phyloP scores from a whole-genome alignment of 306 rosid genomes.

The Sphenostylis stenocarpa region DNA sequence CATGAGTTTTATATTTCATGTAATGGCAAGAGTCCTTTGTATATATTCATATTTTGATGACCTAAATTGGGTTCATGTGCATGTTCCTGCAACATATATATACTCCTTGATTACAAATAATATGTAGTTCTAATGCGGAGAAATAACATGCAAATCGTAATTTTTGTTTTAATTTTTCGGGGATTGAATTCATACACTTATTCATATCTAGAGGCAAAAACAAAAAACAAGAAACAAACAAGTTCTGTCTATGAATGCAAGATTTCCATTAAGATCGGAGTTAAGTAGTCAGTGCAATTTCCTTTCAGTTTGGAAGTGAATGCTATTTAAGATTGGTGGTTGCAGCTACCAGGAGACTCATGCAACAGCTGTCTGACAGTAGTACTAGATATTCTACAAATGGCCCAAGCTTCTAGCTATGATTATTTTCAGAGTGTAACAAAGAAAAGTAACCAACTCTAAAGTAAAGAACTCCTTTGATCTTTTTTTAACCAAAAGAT shows the following conservation, averaged over 20 bases:
- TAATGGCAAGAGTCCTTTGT: neutral
- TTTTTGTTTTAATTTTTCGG: neutral
- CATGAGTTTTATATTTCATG: neutral
- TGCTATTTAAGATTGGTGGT: slow-evolving; percentile 17
- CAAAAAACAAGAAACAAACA: neutral
- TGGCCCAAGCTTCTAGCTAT: neutral
- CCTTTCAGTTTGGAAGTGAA: slow-evolving; percentile 5
- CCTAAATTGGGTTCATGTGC: neutral
- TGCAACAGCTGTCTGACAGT: neutral
- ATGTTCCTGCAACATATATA: neutral
- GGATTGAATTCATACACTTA: neutral
- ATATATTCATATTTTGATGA: neutral
- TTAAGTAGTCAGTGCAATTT: neutral
- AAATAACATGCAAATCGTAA: neutral
- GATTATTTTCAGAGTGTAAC: neutral
- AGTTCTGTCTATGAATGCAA: neutral
- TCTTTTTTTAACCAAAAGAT: neutral
- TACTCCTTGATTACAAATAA: neutral
- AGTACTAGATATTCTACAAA: neutral
- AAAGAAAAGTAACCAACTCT: neutral
- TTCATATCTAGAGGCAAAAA: neutral
- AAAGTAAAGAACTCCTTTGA: neutral
- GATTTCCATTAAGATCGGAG: neutral
- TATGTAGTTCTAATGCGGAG: neutral
- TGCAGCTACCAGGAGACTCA: slow-evolving; percentile 15